Evolutionary conservation across 306 rosid genomes (phyloP).

Genomic region (Erythrophleum fordii): DNA sequence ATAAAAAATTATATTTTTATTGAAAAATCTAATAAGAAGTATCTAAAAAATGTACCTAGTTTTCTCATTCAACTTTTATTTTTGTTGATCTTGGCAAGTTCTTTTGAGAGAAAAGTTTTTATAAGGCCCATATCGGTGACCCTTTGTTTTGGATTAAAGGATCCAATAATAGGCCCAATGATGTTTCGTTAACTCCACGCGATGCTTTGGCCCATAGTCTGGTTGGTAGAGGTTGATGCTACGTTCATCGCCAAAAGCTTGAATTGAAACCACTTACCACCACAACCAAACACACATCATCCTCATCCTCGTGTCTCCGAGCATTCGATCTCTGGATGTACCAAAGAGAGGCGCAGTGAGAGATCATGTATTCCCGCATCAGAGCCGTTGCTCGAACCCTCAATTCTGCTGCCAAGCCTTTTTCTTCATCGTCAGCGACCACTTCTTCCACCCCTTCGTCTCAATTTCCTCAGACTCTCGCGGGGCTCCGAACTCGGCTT

Average conservation of each 20-base stretch:
- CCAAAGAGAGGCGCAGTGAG: constrained; percentile 11
- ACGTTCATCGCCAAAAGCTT: background rate
- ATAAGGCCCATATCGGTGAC: background rate
- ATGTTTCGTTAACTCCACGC: background rate
- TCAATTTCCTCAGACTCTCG: constrained; percentile 69
- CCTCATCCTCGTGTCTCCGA: constrained; percentile 27
- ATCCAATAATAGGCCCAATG: background rate
- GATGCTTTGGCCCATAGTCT: background rate
- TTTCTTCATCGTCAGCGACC: constrained; percentile 51
- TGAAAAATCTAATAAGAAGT: too few relatives aligned
- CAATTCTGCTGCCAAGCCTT: constrained; percentile 35
- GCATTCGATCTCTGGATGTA: background rate
- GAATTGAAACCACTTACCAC: background rate
- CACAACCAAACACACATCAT: background rate
- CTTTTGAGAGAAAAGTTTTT: background rate
- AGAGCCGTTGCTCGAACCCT: constrained; percentile 45
- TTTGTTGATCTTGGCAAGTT: background rate
- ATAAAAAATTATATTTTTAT: too few relatives aligned
- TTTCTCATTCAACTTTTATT: background rate
- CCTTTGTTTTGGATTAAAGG: too few relatives aligned
- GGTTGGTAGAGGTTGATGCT: background rate
- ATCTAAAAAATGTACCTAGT: background rate
- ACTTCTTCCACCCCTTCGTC: constrained; percentile 36
- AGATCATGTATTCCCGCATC: constrained; percentile 49
- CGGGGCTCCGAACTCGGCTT: constrained; percentile 79